phyloP scores from a whole-genome alignment of 176 grass and related monocot species.

The Triticum timopheevii region DNA sequence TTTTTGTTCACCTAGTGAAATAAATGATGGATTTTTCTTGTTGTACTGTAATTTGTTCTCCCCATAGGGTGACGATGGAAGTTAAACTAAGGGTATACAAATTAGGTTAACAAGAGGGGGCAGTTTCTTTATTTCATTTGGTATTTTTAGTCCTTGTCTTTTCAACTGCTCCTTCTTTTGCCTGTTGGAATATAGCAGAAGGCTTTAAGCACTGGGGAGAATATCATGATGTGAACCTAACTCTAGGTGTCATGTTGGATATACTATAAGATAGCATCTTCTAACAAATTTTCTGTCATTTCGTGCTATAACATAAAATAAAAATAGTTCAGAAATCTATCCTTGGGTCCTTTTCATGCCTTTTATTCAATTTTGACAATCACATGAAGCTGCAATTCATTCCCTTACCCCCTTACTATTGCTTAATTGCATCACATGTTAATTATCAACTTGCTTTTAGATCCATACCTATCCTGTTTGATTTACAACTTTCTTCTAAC shows the following conservation, averaged over 20 bases:
- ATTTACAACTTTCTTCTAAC: neutral
- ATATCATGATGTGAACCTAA: neutral
- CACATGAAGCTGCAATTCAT: neutral
- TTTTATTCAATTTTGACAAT: constrained; percentile 9
- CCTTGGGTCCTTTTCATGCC: neutral
- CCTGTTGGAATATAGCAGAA: neutral
- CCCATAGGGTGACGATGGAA: neutral
- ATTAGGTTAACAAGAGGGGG: neutral
- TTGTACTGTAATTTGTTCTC: neutral
- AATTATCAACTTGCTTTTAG: neutral
- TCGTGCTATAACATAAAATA: neutral
- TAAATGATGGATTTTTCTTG: neutral
- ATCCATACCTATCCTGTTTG: constrained; percentile 12
- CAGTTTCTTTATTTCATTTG: constrained; percentile 2
- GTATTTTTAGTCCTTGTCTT: neutral
- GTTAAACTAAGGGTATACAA: neutral
- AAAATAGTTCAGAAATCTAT: neutral
- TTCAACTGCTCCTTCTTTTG: constrained; percentile 12
- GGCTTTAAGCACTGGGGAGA: neutral
- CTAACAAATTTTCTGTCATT: neutral
- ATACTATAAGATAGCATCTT: constrained; percentile 11
- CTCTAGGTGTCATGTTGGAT: neutral
- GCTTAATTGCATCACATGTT: neutral
- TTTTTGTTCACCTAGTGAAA: neutral
- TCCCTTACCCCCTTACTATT: neutral